Evolutionary conservation across 768 basidiomycete genomes (phyloP).

Genomic region (Neoboletus brunneissimus): DNA sequence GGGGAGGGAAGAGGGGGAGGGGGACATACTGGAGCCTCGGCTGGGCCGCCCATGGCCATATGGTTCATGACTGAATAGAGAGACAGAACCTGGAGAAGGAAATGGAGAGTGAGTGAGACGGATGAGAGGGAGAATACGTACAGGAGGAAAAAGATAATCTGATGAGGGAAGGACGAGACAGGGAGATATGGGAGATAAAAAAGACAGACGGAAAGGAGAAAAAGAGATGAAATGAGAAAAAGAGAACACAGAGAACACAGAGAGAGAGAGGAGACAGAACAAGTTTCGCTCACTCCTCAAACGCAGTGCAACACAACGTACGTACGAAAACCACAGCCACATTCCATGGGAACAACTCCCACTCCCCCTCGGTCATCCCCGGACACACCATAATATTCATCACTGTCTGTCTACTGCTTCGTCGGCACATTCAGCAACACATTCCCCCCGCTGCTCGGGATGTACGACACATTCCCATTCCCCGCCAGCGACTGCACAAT

Average conservation of each 20-base stretch:
- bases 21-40: slow-evolving; percentile 73
- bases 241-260: slow-evolving; percentile 27
- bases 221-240: slow-evolving; percentile 33
- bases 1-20: background rate
- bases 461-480: slow-evolving; percentile 86
- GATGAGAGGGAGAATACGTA: slow-evolving; percentile 19
- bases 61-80: slow-evolving; percentile 65
- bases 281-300: slow-evolving; percentile 18
- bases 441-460: slow-evolving; percentile 77
- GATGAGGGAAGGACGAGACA: slow-evolving; percentile 38
- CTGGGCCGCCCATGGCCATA: slow-evolving; percentile 66
- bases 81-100: slow-evolving; percentile 18
- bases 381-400: background rate
- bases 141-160: slow-evolving; percentile 40
- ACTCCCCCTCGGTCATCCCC: slow-evolving; percentile 19
- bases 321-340: slow-evolving; percentile 23
- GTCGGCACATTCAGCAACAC: slow-evolving; percentile 82
- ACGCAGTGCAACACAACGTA: slow-evolving; percentile 17
- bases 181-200: slow-evolving; percentile 30
- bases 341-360: slow-evolving; percentile 20
- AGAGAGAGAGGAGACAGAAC: slow-evolving; percentile 7
- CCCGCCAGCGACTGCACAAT: slow-evolving; percentile 81
- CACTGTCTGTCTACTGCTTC: slow-evolving; percentile 19
- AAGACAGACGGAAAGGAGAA: slow-evolving; percentile 36
- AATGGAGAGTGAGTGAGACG: background rate